phyloP scores from a whole-genome alignment of 352 stramenopile genomes.

The Saprolegnia diclina region DNA sequence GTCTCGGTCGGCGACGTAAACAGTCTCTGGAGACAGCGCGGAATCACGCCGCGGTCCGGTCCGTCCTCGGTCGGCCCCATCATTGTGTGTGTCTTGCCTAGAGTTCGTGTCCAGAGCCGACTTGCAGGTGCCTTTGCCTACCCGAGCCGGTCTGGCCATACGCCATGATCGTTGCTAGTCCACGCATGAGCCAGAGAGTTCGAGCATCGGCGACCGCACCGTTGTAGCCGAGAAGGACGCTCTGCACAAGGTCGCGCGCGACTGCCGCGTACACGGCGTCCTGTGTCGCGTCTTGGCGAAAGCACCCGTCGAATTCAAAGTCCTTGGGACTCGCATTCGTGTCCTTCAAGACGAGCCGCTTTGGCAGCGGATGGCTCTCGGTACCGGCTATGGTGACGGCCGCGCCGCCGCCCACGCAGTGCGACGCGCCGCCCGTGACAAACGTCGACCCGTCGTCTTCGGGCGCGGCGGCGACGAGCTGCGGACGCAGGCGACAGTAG shows the following conservation, averaged over 20 bases:
- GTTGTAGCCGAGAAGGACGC: slow-evolving; percentile 61
- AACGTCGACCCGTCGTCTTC: slow-evolving; percentile 43
- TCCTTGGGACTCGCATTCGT: slow-evolving; percentile 36
- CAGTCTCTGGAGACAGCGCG: slow-evolving; percentile 52
- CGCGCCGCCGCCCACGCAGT: neutral
- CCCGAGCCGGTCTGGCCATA: slow-evolving; percentile 49
- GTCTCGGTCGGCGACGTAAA: slow-evolving; percentile 34
- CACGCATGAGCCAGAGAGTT: neutral
- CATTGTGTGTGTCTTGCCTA: slow-evolving; percentile 70
- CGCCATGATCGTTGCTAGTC: slow-evolving; percentile 46
- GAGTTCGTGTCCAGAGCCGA: too few relatives aligned
- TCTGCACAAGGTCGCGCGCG: slow-evolving; percentile 48
- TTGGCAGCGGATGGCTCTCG: slow-evolving; percentile 23
- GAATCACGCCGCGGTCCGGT: slow-evolving; percentile 48
- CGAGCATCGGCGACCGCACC: too few relatives aligned
- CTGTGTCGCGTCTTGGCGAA: slow-evolving; percentile 40
- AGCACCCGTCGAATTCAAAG: slow-evolving; percentile 57
- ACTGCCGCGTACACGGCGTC: slow-evolving; percentile 46
- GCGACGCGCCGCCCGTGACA: slow-evolving; percentile 48
- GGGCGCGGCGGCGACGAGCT: slow-evolving; percentile 41
- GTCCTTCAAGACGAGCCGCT: slow-evolving; percentile 27
- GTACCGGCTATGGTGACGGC: slow-evolving; percentile 15
- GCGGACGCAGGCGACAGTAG: slow-evolving; percentile 55
- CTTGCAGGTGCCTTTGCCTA: neutral
- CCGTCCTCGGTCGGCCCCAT: slow-evolving; percentile 41